A percentile compares a stretch with the other conserved stretches of the same genome.
These are phyloP conservation scores for Bretschneidera sinensis DNA, from an alignment of 345 rosid species.

Conservation along the genomic window DNA sequence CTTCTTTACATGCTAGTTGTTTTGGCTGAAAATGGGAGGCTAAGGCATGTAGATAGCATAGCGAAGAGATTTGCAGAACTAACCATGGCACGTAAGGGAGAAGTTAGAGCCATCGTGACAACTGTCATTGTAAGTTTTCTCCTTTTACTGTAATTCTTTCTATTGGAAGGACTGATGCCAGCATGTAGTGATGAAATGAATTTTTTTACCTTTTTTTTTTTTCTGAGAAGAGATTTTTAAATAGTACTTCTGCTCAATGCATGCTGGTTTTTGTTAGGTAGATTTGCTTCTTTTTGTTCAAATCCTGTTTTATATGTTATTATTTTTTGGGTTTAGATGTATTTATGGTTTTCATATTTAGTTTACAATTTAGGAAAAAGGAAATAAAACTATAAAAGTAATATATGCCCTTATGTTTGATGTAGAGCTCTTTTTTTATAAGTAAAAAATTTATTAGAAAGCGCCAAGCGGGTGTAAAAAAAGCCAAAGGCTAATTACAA, in stretches of 20 bases:
- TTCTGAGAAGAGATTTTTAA: too few relatives aligned
- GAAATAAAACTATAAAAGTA: too few relatives aligned
- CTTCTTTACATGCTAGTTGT: constrained; percentile 34
- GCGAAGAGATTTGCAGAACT: constrained; percentile 59
- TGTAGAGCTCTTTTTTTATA: background rate
- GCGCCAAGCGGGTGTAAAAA: too few relatives aligned
- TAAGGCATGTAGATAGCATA: constrained; percentile 57
- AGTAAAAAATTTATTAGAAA: too few relatives aligned
- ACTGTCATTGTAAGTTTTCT: constrained; percentile 66
- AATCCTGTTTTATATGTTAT: background rate
- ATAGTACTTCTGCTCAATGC: too few relatives aligned
- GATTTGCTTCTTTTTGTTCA: background rate
- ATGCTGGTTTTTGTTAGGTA: background rate
- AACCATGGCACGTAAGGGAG: constrained; percentile 84
- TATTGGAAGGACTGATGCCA: background rate
- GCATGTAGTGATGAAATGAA: background rate
- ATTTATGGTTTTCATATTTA: too few relatives aligned
- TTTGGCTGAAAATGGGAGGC: constrained; percentile 83
- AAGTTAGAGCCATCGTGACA: constrained; percentile 71
- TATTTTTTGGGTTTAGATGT: background rate
- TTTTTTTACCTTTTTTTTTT: too few relatives aligned
- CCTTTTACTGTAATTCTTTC: background rate
- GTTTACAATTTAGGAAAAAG: background rate
- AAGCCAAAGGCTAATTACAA: too few relatives aligned
- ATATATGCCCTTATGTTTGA: background rate